phyloP scores from a whole-genome alignment of 164 flowering plant genomes.

The Magnolia changhungtana region DNA sequence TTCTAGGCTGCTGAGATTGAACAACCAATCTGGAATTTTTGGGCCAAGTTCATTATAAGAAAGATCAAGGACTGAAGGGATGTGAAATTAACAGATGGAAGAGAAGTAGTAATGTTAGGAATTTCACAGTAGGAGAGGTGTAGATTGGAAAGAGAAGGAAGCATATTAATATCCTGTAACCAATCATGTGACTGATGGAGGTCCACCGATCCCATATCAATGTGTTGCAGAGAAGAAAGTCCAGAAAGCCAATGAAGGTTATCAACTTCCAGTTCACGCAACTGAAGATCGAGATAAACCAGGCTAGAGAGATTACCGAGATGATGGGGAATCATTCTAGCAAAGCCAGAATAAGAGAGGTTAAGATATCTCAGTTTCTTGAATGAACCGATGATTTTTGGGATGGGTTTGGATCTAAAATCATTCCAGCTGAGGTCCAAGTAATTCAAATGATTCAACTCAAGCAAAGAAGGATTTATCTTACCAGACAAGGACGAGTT shows the following conservation, averaged over 20 bases:
- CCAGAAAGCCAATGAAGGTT: not conserved
- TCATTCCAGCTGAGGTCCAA: constrained; percentile 1
- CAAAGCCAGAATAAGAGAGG: not conserved
- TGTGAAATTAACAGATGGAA: not conserved
- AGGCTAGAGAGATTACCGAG: constrained; percentile 6
- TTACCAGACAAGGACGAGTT: not conserved
- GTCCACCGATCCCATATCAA: not conserved
- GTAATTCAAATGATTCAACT: not conserved
- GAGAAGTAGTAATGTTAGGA: not conserved
- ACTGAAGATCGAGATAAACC: not conserved
- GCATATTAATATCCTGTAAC: constrained; percentile 5
- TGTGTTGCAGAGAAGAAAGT: not conserved
- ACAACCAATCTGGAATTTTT: not conserved
- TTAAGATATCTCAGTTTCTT: constrained; percentile 1
- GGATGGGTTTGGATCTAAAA: not conserved
- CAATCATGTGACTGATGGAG: constrained; percentile 1
- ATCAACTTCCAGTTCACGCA: not conserved
- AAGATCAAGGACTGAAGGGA: not conserved
- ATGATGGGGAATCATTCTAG: constrained; percentile 2
- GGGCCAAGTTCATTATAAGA: not conserved
- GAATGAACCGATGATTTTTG: constrained; percentile 1
- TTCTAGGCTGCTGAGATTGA: not conserved
- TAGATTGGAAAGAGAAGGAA: constrained; percentile 13
- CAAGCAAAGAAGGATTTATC: not conserved
- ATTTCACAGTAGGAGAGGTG: not conserved